phyloP scores from a whole-genome alignment of 306 rosid species.

The Fagus sylvatica region DNA sequence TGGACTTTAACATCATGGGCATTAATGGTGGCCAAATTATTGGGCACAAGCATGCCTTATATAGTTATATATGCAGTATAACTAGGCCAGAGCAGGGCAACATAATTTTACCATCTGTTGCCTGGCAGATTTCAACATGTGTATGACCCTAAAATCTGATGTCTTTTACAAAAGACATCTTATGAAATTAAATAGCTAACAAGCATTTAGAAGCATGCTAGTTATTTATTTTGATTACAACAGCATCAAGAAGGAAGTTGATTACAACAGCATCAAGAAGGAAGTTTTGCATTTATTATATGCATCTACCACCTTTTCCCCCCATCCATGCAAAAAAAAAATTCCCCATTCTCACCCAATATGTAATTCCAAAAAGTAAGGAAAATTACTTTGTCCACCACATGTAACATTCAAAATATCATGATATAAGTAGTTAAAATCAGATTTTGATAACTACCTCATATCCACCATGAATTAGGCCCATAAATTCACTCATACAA shows the following conservation, averaged over 20 bases:
- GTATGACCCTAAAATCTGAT: neutral
- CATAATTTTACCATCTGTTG: neutral
- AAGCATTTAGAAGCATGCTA: neutral
- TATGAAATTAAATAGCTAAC: neutral
- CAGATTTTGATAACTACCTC: conserved; percentile 49
- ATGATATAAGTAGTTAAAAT: neutral
- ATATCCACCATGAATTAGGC: conserved; percentile 88
- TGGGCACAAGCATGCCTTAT: too few species aligned
- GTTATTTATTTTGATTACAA: neutral
- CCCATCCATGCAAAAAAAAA: neutral
- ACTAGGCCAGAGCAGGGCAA: neutral
- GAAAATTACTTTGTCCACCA: neutral
- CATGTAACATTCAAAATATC: neutral
- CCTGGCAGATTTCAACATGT: neutral
- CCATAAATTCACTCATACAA: conserved; percentile 98
- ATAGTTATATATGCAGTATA: neutral
- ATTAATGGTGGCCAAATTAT: too few species aligned
- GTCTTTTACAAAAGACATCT: neutral
- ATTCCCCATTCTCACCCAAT: neutral
- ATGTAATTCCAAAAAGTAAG: neutral
- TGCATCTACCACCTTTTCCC: neutral
- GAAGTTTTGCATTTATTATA: neutral
- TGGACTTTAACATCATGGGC: too few species aligned
- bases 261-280: neutral
- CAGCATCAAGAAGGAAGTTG: neutral